Base-by-base conservation (phyloP, 164 flowering plant genomes). In the Vitis cinerea region DNA sequence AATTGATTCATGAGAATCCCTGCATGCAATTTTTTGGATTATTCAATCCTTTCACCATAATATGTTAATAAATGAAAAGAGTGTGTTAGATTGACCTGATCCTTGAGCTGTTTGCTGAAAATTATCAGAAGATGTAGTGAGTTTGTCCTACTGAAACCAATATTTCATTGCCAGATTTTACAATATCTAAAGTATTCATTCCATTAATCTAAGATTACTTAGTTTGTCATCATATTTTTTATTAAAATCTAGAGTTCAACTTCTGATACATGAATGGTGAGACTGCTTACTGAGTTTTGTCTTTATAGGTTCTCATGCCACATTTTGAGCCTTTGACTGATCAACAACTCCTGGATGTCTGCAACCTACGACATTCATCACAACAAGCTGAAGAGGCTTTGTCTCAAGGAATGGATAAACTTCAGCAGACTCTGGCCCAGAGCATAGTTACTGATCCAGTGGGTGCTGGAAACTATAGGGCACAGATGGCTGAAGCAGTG, bases 341-440 rank as follows among this genome's bases (percentile, higher is more conserved):
- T 1, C 86, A 82, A 57, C 99, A 95, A 74, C 57, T 67, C 29
- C 0, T 71, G 57, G 81, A 79, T 15, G 81, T 91, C 10, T 29
- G 61, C 31, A 87, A 77, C 74, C 89, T 95, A 37, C 79, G 69
- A 56, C 92, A 86, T 59, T 88, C 97, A 54, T 90, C 91, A 70
- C 94, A 84, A 82, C 97, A 95, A 81, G 92, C 94, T 11, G 99
- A 95, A 78, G 98, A 95, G 71, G 97, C 99, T 51, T 88, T 95
- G 30, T 81, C 97, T 12, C 98, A 91, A 77, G 99, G 99, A 57
- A 84, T 95, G 85, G 94, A 90, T 5, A 90, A 88, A 79, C 97
- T 95, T 60, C 98, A 93, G 77, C 84, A 83, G 64, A 85, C 74
- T 67, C 75, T 95, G 62, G 77, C 88, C 3, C 83, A 85, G 58